A percentile compares a stretch with the other conserved stretches of the same genome.
These are phyloP conservation scores for Lomentospora prolificans DNA, from an alignment of 2,329 filamentous ascomycete genomes.

Conservation along the genomic window DNA sequence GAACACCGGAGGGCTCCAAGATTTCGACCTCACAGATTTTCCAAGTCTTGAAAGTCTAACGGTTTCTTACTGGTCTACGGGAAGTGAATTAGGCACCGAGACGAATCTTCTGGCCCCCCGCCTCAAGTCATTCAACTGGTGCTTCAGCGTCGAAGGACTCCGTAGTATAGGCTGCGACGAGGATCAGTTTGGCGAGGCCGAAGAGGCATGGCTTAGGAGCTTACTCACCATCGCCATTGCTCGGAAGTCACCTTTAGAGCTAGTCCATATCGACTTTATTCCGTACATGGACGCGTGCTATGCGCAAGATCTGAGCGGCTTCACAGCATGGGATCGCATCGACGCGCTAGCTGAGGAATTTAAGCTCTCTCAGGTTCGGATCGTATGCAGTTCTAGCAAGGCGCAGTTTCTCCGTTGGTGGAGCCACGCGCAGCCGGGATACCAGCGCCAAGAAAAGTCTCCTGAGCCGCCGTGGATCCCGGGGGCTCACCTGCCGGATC, in stretches of 20 bases:
- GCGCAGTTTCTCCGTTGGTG: too few species aligned
- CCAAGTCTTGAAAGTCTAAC: not conserved
- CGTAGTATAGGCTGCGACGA: not conserved
- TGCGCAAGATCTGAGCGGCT: not conserved
- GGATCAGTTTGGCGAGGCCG: not conserved
- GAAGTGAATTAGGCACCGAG: not conserved
- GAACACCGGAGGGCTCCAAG: not conserved
- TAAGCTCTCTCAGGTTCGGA: not conserved
- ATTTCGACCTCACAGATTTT: not conserved
- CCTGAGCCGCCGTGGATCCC: not conserved
- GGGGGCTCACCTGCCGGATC: not conserved
- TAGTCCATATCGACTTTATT: not conserved
- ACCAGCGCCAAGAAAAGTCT: too few species aligned
- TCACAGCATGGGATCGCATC: not conserved
- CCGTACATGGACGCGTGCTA: not conserved
- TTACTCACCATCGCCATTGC: not conserved
- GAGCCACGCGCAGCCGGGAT: too few species aligned
- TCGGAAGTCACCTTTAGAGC: not conserved
- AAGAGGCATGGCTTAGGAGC: not conserved
- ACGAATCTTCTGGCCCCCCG: not conserved
- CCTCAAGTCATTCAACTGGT: not conserved
- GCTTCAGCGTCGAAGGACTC: not conserved
- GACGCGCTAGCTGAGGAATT: not conserved
- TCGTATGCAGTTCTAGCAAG: too few species aligned
- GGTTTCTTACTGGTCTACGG: not conserved